Evolutionary conservation across 2,329 filamentous ascomycete genomes (phyloP).

Genomic region (Trichoderma pleuroti): DNA sequence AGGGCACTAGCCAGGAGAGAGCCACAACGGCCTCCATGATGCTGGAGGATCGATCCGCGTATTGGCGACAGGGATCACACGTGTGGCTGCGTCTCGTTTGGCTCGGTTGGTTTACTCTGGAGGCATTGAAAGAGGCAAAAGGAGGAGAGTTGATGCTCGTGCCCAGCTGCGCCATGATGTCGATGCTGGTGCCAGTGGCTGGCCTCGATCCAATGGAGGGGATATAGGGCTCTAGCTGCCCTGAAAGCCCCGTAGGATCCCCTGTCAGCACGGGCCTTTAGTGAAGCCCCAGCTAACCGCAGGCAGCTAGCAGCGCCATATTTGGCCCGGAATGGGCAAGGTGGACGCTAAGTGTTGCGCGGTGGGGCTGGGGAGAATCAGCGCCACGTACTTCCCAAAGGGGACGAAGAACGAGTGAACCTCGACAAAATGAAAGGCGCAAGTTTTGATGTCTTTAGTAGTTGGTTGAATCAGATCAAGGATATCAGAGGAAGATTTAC

Average conservation of each 20-base stretch:
- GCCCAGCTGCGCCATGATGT: slow-evolving; percentile 2
- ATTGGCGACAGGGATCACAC: neutral
- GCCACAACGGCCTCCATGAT: slow-evolving; percentile 2
- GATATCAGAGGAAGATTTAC: neutral
- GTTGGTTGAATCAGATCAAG: neutral
- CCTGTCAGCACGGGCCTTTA: neutral
- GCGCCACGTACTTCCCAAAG: slow-evolving; percentile 8
- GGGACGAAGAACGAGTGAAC: neutral
- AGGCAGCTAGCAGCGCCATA: slow-evolving; percentile 4
- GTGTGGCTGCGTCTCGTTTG: neutral
- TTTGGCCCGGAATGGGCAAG: slow-evolving; percentile 2
- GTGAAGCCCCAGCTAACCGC: neutral
- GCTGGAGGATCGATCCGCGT: neutral
- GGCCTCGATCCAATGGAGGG: neutral
- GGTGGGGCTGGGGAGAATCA: neutral
- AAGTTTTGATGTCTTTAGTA: too few relatives aligned
- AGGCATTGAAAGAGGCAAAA: neutral
- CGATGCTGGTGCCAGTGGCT: neutral
- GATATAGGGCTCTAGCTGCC: neutral
- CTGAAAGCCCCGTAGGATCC: slow-evolving; percentile 8
- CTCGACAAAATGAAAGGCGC: neutral
- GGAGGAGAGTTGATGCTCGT: neutral
- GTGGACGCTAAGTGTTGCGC: neutral
- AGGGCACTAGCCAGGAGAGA: slow-evolving; percentile 1
- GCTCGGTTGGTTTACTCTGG: neutral